Evolutionary conservation across 169 alveolate genomes (phyloP).

Genomic region (Eimeria tenella): DNA sequence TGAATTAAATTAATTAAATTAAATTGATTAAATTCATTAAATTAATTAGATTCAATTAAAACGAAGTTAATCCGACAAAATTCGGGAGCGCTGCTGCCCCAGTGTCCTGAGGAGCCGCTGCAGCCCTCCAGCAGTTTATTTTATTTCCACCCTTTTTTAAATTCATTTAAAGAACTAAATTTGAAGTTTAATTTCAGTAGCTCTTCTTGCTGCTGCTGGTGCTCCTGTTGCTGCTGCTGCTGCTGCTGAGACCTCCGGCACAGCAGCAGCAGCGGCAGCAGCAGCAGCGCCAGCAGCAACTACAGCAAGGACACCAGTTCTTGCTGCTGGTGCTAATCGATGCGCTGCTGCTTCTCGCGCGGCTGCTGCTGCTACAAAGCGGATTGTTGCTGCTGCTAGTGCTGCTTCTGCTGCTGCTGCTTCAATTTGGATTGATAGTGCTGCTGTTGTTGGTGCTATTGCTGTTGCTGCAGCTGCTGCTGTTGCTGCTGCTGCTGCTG

Average conservation of each 20-base stretch:
- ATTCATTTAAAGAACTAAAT: background rate
- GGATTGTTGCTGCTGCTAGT: background rate
- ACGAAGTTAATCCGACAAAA: background rate
- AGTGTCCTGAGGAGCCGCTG: slow-evolving; percentile 28
- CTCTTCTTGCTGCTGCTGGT: slow-evolving; percentile 11
- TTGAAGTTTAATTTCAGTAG: background rate
- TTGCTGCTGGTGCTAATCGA: background rate
- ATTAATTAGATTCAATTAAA: background rate
- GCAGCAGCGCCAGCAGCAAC: background rate
- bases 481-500: slow-evolving; percentile 20
- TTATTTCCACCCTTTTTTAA: too few species aligned
- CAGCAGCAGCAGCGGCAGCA: slow-evolving; percentile 30
- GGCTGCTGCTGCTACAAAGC: background rate
- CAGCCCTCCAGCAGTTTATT: background rate
- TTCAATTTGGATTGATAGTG: background rate
- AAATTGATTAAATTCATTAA: background rate
- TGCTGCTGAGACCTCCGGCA: slow-evolving; percentile 10
- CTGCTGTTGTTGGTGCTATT: background rate
- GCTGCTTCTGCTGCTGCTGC: slow-evolving; percentile 15
- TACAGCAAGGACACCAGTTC: background rate
- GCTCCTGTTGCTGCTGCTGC: background rate
- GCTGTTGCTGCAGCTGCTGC: slow-evolving; percentile 12
- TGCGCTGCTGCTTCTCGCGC: background rate
- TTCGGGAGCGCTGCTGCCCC: background rate
- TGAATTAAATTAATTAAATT: too few species aligned